These are phyloP conservation scores for Jackrogersella multiformis DNA, from an alignment of 495 filamentous ascomycete genomes.

Conservation along the genomic window DNA sequence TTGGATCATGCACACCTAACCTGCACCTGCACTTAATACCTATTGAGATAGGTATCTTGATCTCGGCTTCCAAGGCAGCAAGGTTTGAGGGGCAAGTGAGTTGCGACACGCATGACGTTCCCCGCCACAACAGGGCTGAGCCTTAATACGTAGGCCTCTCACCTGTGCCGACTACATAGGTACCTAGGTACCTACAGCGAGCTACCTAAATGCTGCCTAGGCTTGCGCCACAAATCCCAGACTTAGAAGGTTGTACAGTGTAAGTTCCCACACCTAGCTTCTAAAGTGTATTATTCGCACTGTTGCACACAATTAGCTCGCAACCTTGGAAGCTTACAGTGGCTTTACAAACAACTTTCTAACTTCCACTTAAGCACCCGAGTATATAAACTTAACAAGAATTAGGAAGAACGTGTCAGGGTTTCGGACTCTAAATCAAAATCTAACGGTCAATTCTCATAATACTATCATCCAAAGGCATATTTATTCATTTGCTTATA, in stretches of 20 bases:
- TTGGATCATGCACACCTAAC: constrained; percentile 14
- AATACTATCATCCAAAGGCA: too few relatives aligned
- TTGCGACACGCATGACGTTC: constrained; percentile 46
- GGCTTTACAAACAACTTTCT: background rate
- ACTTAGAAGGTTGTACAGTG: background rate
- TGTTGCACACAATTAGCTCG: background rate
- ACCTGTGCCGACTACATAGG: too few relatives aligned
- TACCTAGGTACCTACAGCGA: too few relatives aligned
- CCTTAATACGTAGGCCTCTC: too few relatives aligned
- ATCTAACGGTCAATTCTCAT: too few relatives aligned
- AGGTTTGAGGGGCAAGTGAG: constrained; percentile 33
- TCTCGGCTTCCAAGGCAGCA: too few relatives aligned
- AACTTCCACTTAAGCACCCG: too few relatives aligned
- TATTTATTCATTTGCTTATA: background rate
- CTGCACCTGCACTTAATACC: background rate
- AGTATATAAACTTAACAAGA: background rate
- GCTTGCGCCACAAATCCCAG: constrained; percentile 20
- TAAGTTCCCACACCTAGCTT: background rate
- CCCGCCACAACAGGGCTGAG: constrained; percentile 34
- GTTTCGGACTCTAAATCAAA: too few relatives aligned
- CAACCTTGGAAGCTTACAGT: background rate
- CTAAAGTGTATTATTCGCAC: too few relatives aligned
- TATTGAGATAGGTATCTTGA: constrained; percentile 11
- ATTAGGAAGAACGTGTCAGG: too few relatives aligned
- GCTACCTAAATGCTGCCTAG: too few relatives aligned